A percentile compares a stretch with the other conserved stretches of the same genome.
These are phyloP conservation scores for Dendrobium officinale DNA, from an alignment of 106 monocot genomes.

Conservation along the genomic window DNA sequence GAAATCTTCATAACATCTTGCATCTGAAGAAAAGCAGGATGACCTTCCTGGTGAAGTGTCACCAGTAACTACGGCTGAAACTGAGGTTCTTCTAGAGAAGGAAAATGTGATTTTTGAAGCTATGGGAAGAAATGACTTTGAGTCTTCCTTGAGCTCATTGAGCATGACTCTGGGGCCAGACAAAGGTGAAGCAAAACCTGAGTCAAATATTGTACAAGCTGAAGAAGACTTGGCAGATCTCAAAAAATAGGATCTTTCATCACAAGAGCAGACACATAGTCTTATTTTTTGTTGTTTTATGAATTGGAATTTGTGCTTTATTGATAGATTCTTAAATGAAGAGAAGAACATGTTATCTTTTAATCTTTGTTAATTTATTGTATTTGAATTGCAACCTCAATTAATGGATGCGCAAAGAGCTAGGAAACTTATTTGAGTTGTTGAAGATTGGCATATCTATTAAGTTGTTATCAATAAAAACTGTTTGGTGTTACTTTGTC, in stretches of 20 bases:
- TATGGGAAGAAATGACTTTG: constrained; percentile 2
- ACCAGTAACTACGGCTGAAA: constrained; percentile 15
- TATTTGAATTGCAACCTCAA: background rate
- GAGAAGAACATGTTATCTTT: background rate
- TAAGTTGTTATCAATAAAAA: too few relatives aligned
- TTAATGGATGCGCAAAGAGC: too few relatives aligned
- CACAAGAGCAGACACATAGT: constrained; percentile 1
- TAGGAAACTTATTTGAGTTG: too few relatives aligned
- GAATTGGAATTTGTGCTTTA: background rate
- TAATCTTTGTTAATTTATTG: background rate
- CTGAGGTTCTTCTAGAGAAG: constrained; percentile 6
- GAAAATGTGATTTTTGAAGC: constrained; percentile 20
- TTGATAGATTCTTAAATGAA: background rate
- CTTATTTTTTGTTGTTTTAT: too few relatives aligned
- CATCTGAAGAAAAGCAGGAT: constrained; percentile 7
- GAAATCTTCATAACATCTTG: too few relatives aligned
- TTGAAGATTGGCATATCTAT: too few relatives aligned
- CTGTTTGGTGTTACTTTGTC: too few relatives aligned
- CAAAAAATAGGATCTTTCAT: constrained; percentile 11
- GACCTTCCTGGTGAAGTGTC: constrained; percentile 14
- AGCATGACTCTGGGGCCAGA: constrained; percentile 16
- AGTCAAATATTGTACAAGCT: constrained; percentile 9
- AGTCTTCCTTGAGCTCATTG: background rate
- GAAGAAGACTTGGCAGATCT: constrained; percentile 19
- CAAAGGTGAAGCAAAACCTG: constrained; percentile 19